A percentile compares a stretch with the other conserved stretches of the same genome.
These are phyloP conservation scores for Discostella pseudostelligera DNA, from an alignment of 108 stramenopile species.

Conservation along the genomic window DNA sequence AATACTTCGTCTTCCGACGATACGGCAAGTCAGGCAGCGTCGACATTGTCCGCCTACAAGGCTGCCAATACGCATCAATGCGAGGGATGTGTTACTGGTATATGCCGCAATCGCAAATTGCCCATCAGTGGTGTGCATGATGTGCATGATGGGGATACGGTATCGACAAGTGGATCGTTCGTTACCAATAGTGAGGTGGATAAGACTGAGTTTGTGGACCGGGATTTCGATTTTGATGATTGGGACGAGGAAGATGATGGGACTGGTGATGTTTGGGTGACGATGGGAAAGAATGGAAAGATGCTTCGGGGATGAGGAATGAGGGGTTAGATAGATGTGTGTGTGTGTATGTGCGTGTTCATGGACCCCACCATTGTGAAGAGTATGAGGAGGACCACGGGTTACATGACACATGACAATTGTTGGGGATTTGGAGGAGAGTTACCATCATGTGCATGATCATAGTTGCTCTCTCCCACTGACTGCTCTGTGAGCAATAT, in stretches of 20 bases:
- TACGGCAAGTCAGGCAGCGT: background rate
- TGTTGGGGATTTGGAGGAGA: too few species aligned
- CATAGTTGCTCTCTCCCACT: too few species aligned
- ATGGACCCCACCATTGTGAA: too few species aligned
- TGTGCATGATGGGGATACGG: constrained; percentile 41
- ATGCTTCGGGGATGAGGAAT: constrained; percentile 22
- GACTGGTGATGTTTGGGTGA: constrained; percentile 17
- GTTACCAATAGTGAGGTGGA: constrained; percentile 40
- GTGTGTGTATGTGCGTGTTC: too few species aligned
- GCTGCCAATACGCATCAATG: constrained; percentile 28
- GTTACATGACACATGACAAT: too few species aligned
- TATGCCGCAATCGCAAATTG: constrained; percentile 31
- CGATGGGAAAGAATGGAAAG: constrained; percentile 23
- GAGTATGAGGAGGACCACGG: too few species aligned
- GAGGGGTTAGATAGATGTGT: background rate
- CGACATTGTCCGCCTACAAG: constrained; percentile 1
- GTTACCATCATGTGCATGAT: too few species aligned
- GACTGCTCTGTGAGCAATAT: too few species aligned
- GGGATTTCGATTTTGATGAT: constrained; percentile 41
- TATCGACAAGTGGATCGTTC: constrained; percentile 37
- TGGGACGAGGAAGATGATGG: constrained; percentile 38
- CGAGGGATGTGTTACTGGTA: constrained; percentile 34
- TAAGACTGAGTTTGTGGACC: constrained; percentile 40
- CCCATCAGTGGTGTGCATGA: constrained; percentile 39
- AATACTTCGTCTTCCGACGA: too few species aligned